Conservation (phyloP, 1,284 basidiomycete genomes). For the Kwoniella shivajii region DNA sequence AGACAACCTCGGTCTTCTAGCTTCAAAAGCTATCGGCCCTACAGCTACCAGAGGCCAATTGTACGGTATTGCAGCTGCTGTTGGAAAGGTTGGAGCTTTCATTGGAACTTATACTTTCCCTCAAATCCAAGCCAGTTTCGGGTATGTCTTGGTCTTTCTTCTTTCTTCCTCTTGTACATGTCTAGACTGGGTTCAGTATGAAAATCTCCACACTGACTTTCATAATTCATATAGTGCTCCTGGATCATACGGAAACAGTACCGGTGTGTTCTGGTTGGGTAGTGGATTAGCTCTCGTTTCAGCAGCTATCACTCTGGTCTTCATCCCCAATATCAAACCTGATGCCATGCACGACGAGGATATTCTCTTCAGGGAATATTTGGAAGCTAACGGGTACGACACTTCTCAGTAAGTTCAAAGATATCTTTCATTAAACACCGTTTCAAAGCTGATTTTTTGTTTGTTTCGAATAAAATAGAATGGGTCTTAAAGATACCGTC, state of each 20-base stretch:
- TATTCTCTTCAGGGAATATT: conserved; percentile 71
- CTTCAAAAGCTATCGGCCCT: conserved; percentile 72
- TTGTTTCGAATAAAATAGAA: conserved; percentile 8
- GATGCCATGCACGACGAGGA: conserved; percentile 83
- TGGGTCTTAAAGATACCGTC: conserved; percentile 28
- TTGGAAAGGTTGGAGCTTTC: conserved; percentile 80
- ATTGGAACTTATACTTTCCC: conserved; percentile 75
- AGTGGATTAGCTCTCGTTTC: conserved; percentile 73
- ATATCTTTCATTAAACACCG: conserved; percentile 61
- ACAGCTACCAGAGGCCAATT: conserved; percentile 84
- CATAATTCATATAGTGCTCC: conserved; percentile 4
- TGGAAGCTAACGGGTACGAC: conserved; percentile 75
- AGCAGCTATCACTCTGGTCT: conserved; percentile 70
- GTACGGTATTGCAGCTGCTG: conserved; percentile 80
- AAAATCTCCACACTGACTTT: neutral
- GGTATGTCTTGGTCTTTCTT: conserved; percentile 15
- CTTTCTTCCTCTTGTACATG: neutral
- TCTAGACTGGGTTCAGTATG: neutral
- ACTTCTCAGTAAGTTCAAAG: conserved; percentile 57
- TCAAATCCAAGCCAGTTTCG: conserved; percentile 61
- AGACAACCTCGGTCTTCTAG: conserved; percentile 77
- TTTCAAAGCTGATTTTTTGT: conserved; percentile 67
- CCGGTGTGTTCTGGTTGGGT: conserved; percentile 48
- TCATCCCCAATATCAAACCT: conserved; percentile 71
- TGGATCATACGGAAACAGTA: conserved; percentile 44